Evolutionary conservation across 2,329 filamentous ascomycete species (phyloP), one percentile per base, ranked within the genome.

Genomic region (Phyllosticta ampelicida): DNA sequence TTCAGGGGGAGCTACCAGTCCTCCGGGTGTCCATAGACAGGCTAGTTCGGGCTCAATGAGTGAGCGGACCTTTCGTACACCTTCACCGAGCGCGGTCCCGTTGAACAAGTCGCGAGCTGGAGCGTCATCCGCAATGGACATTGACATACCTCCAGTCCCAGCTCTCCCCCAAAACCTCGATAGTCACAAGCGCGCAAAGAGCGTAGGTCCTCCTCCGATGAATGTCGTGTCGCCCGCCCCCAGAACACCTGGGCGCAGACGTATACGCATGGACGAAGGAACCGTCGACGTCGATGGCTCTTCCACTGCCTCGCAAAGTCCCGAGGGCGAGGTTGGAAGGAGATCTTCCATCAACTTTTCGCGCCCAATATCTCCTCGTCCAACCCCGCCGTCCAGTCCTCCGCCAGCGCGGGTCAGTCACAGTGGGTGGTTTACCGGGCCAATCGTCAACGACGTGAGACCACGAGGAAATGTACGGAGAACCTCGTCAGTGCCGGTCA

Each of bases 21-120:
- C 62, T 5, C 59, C 62, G 5, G 59, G 58, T 9, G 58, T 73
- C 75, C 76, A 68, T 61, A 62, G 71, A 61, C 70, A 55, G 74
- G 91, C 61, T 79, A 85, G 91, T 73, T 81, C 81, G 26, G 81
- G 84, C 20, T 96, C 90, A 54, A 95, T 97, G 91, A 86, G 83
- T 28, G 88, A 92, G 70, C 83, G 92, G 60, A 91, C 90, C 0
- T 96, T 96, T 71, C 84, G 91, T 64, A 87, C 86, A 11, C 84
- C 85, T 3, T 95, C 77, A 78, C 66, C 71, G 48, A 44, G 36
- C 36, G 36, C n/a, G 36, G 65, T 65, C 61, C 60, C 66, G n/a
- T n/a, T n/a, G 63, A 62, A 65, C 36, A 44, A 18, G 36, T 44
- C 36, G 36, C 36, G 64, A 68, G 64, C 56, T 59, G 60, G 44